Conservation (phyloP, 2,329 filamentous ascomycete genomes). For the Aspergillus quadrilineatus region DNA sequence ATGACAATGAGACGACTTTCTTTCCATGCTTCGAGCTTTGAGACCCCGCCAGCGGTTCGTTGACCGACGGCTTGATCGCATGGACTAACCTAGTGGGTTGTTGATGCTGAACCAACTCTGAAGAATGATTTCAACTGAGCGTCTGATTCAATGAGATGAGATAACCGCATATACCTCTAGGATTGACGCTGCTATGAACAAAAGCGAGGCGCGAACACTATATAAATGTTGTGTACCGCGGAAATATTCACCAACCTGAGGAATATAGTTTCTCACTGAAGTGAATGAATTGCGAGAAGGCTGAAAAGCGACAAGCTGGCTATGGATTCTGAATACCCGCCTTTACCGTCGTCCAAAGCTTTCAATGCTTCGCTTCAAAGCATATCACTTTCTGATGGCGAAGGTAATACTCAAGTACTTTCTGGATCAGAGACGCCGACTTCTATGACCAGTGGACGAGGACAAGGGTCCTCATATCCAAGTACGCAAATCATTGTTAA, state of each 20-base stretch:
- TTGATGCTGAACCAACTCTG: background rate
- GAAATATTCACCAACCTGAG: background rate
- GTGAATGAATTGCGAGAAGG: background rate
- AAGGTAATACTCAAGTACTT: background rate
- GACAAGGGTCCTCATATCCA: background rate
- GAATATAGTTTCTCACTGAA: background rate
- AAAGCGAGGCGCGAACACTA: background rate
- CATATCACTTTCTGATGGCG: constrained; percentile 3
- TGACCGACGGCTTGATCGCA: background rate
- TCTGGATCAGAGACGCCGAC: background rate
- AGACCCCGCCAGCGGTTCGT: no score
- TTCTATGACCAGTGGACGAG: background rate
- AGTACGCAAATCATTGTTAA: constrained; percentile 25
- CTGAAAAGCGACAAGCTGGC: background rate
- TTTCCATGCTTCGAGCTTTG: background rate
- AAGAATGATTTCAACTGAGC: background rate
- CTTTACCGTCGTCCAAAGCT: constrained; percentile 17
- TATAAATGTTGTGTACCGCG: background rate
- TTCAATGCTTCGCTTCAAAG: constrained; percentile 6
- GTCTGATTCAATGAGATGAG: background rate
- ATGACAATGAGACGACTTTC: background rate
- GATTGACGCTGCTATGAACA: background rate
- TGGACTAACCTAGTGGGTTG: background rate
- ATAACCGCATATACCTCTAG: background rate
- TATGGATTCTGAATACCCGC: constrained; percentile 26